These are phyloP conservation scores for Colletotrichum paranaense DNA, from an alignment of 2,329 filamentous ascomycete genomes.

Conservation along the genomic window DNA sequence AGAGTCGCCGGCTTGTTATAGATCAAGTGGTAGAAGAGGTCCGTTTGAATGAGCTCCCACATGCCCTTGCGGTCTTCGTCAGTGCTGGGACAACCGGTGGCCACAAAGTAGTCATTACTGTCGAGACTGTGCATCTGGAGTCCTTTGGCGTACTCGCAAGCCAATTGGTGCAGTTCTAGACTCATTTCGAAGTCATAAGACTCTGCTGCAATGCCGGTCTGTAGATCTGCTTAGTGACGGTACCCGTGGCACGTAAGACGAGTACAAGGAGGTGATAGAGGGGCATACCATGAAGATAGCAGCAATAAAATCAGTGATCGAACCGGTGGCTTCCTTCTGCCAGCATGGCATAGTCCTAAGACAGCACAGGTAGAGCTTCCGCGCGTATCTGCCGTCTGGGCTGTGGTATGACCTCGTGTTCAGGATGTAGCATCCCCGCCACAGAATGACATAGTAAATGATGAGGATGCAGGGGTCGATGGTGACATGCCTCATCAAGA, in stretches of 20 bases:
- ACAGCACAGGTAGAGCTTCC: constrained; percentile 43
- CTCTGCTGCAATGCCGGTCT: constrained; percentile 44
- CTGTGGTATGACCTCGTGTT: constrained; percentile 10
- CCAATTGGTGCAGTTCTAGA: constrained; percentile 44
- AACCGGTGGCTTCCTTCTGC: constrained; percentile 45
- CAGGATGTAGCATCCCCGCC: constrained; percentile 41
- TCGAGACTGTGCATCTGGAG: constrained; percentile 47
- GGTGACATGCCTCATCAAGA: constrained; percentile 42
- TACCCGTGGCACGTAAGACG: background rate
- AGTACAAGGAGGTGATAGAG: background rate
- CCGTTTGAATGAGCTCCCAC: constrained; percentile 48
- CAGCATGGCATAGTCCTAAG: constrained; percentile 44
- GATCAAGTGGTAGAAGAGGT: constrained; percentile 46
- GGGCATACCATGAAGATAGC: constrained; percentile 43
- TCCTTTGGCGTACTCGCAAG: constrained; percentile 44
- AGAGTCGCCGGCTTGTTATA: constrained; percentile 44
- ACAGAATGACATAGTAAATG: constrained; percentile 47
- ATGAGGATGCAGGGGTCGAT: constrained; percentile 44
- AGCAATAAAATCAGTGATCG: constrained; percentile 44
- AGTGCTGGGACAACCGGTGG: background rate
- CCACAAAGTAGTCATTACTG: constrained; percentile 35
- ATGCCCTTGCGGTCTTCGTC: constrained; percentile 44
- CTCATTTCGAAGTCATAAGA: constrained; percentile 46
- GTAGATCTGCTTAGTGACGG: fast-evolving
- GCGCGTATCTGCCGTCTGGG: constrained; percentile 38